phyloP scores from a whole-genome alignment of 169 alveolate species.

The Blepharisma undulans region DNA sequence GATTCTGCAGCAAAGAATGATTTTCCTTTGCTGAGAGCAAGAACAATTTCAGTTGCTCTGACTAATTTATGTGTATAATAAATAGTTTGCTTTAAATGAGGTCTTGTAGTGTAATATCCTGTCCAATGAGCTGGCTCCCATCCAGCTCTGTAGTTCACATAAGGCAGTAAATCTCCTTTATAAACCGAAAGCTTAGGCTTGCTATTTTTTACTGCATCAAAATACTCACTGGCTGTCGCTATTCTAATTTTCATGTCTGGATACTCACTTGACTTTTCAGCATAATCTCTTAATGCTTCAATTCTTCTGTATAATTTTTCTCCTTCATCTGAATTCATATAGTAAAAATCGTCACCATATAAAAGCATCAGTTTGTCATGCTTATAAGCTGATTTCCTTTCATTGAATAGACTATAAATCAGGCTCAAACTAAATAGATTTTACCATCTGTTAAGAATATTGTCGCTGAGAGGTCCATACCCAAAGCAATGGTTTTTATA shows the following conservation, averaged over 20 bases:
- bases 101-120: constrained; percentile 76
- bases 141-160: neutral
- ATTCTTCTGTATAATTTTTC: neutral
- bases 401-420: constrained; percentile 14
- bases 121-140: constrained; percentile 64
- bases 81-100: constrained; percentile 19
- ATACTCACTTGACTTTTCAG: neutral
- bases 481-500: constrained; percentile 39
- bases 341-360: constrained; percentile 20
- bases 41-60: constrained; percentile 6
- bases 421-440: neutral
- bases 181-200: neutral
- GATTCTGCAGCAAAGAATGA: constrained; percentile 23
- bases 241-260: neutral
- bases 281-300: neutral
- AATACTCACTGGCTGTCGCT: constrained; percentile 31
- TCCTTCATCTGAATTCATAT: neutral
- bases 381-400: neutral
- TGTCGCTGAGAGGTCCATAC: neutral
- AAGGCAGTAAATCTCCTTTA: constrained; percentile 73
- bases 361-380: constrained; percentile 1
- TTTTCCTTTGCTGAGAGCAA: neutral
- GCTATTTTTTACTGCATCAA: constrained; percentile 1
- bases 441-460: neutral
- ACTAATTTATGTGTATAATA: neutral